A percentile compares a stretch with the other conserved stretches of the same genome.
Conservation (phyloP, 2,329 filamentous ascomycete species). For the Penicillium italicum region DNA sequence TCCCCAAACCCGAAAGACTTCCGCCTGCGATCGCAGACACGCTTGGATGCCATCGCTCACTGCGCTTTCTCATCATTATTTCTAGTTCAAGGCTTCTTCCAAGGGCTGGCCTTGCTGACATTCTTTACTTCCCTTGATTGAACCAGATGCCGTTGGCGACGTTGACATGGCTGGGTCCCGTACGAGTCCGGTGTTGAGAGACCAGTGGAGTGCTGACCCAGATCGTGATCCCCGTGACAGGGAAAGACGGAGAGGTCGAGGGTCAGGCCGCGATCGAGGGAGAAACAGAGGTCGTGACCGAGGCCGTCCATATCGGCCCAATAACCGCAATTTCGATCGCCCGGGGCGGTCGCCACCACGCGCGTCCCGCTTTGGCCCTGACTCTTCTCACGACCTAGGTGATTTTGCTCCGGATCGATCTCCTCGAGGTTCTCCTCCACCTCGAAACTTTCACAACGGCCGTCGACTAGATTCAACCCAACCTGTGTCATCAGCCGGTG, state of each 20-base stretch:
- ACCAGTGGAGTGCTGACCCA: conserved; percentile 48
- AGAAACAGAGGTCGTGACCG: conserved; percentile 43
- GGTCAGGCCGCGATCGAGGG: conserved; percentile 36
- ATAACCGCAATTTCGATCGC: conserved; percentile 39
- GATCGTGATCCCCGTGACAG: conserved; percentile 39
- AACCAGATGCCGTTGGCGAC: conserved; percentile 43
- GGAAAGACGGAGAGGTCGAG: conserved; percentile 42
- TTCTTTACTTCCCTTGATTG: conserved; percentile 8
- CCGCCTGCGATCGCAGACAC: conserved; percentile 28
- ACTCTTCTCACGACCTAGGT: conserved; percentile 29
- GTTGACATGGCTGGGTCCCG: conserved; percentile 50
- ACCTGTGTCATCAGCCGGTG: conserved; percentile 20
- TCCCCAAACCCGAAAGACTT: conserved; percentile 30
- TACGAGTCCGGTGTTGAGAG: conserved; percentile 50
- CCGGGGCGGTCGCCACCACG: conserved; percentile 40
- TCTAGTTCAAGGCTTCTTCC: conserved; percentile 11
- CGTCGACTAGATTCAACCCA: conserved; percentile 24
- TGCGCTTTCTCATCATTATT: conserved; percentile 12
- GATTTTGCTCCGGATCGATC: conserved; percentile 29
- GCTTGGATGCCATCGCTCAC: conserved; percentile 20
- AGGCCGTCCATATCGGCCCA: conserved; percentile 34
- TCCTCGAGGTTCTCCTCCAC: conserved; percentile 28
- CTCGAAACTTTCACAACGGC: conserved; percentile 20
- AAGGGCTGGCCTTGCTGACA: conserved; percentile 7
- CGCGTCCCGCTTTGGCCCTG: conserved; percentile 31